Percentiles rank a stretch among this genome's conserved stretches.
phyloP scores from a whole-genome alignment of 2,329 filamentous ascomycete genomes.

The Trichoderma simmonsii region DNA sequence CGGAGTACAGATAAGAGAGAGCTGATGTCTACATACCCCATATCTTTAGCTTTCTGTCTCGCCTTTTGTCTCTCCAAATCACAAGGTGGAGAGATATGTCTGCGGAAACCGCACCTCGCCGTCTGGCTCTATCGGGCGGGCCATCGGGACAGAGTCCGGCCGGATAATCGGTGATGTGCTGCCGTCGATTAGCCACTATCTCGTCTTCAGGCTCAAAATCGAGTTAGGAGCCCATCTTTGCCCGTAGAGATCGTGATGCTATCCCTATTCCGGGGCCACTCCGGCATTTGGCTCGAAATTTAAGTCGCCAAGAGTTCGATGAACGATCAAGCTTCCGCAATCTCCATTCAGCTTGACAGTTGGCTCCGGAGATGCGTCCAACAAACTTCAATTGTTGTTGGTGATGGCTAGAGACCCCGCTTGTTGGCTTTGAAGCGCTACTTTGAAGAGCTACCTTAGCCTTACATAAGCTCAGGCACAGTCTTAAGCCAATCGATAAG shows the following conservation, averaged over 20 bases:
- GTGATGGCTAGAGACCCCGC: neutral
- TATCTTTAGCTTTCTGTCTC: neutral
- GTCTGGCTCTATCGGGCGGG: neutral
- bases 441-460: too few species aligned
- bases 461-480: neutral
- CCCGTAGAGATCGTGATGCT: conserved; percentile 7
- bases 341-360: neutral
- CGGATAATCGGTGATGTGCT: conserved; percentile 2
- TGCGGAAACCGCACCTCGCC: neutral
- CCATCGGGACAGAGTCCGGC: conserved; percentile 2
- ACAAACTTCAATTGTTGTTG: neutral
- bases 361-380: neutral
- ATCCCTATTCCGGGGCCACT: conserved; percentile 3
- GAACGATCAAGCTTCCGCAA: neutral
- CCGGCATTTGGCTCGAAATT: conserved; percentile 12
- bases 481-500: neutral
- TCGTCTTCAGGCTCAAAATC: neutral
- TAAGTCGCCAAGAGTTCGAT: conserved; percentile 6
- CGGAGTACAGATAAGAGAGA: neutral
- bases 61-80: neutral
- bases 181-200: neutral
- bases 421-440: neutral
- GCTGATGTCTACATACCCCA: neutral
- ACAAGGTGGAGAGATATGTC: neutral
- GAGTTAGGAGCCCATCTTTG: neutral